Percentiles rank a stretch among this genome's conserved stretches.
These are phyloP conservation scores for Aristolochia fimbriata DNA, from an alignment of 164 flowering plant genomes.

Conservation along the genomic window DNA sequence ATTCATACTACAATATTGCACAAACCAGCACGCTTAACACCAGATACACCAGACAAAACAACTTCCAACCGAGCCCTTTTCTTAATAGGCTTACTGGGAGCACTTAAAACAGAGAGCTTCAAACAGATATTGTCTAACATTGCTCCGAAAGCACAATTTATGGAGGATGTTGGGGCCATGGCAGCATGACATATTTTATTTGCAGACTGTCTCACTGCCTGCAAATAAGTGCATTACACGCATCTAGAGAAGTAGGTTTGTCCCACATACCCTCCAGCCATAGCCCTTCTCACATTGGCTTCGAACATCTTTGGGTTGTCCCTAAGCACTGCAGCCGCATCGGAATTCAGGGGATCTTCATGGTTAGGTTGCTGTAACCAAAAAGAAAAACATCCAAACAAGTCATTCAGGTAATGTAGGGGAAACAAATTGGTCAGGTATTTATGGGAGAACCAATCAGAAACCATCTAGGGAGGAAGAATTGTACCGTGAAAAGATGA, in stretches of 20 bases:
- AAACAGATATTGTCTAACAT: too few species aligned
- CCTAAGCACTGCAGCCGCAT: conserved; percentile 67
- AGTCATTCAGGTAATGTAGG: not conserved
- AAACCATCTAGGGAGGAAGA: not conserved
- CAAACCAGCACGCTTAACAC: too few species aligned
- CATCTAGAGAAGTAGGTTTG: conserved; percentile 49
- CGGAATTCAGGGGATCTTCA: conserved; percentile 75
- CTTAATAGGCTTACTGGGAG: too few species aligned
- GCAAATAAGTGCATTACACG: conserved; percentile 17
- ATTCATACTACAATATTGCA: too few species aligned
- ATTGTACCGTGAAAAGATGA: conserved; percentile 60
- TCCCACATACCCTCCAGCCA: conserved; percentile 68
- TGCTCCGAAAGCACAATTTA: too few species aligned
- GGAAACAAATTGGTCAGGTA: not conserved
- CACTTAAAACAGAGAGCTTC: too few species aligned
- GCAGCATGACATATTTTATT: too few species aligned
- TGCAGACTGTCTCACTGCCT: too few species aligned
- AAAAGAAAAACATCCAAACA: not conserved
- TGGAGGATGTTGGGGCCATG: too few species aligned
- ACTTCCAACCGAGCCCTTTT: too few species aligned
- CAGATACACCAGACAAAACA: too few species aligned
- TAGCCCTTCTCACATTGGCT: conserved; percentile 60
- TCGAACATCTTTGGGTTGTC: conserved; percentile 63
- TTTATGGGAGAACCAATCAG: not conserved
- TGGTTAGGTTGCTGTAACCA: conserved; percentile 49